Evolutionary conservation across 139 green algal species (phyloP), one percentile per base, ranked within the genome.

Genomic region (Deuterostichococcus epilithicus): DNA sequence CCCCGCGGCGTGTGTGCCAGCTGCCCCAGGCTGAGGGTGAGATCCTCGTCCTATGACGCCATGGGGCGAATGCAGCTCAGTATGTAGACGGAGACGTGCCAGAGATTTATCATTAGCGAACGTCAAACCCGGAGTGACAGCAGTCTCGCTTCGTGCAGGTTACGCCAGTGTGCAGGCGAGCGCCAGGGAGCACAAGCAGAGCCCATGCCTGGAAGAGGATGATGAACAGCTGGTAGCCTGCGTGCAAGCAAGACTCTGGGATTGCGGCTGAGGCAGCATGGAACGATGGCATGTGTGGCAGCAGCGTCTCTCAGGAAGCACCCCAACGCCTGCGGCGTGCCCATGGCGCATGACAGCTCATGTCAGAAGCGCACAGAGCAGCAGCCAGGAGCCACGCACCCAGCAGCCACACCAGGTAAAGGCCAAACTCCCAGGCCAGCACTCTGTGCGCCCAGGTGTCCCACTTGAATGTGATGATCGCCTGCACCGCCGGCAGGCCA

Each of bases 401-500:
- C 1, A 84, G 10, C 47, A 91, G 74, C 87, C 87, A 91, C 20
- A 87, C 1, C 15, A 84, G 5, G 78, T 86, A 91, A 5, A 73
- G 47, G 22, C 1, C 73, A 38, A 90, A 58, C 80, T 91, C 82
- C 32, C 37, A 33, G 25, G 80, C 20, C 70, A 91, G 74, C 47
- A 84, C 67, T 8, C 68, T 63, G 47, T 68, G 34, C 0, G 79
- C 78, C 72, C 79, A 88, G 26, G 59, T 66, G n/a, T 74, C 52
- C 86, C 86, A 91, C 67, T 91, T 91, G 75, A 69, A 85, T 30
- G 71, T 52, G 20, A 91, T 76, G 0, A 84, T 72, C 15, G 77
- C 83, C 80, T 88, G 72, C 45, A 73, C 75, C 0, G 82, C 82
- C 36, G 58, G 69, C 44, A 76, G 23, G 26, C 33, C 38, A 33